A percentile compares a stretch with the other conserved stretches of the same genome.
These are phyloP conservation scores for Apiospora kogelbergensis DNA, from an alignment of 2,329 filamentous ascomycete genomes.

Conservation along the genomic window DNA sequence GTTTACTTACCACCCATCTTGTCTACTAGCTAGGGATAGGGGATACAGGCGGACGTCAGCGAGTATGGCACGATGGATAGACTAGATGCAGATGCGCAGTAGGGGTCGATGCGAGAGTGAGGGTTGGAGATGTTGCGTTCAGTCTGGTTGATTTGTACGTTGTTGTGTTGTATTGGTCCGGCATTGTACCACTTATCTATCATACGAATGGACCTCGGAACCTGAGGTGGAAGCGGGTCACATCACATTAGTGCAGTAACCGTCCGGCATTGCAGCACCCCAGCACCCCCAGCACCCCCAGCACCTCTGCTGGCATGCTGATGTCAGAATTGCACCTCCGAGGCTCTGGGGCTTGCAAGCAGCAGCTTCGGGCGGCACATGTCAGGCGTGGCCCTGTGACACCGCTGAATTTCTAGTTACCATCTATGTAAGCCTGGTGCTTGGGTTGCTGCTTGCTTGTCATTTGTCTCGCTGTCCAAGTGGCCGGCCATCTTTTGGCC, in stretches of 20 bases:
- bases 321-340: background rate
- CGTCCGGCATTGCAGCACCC: background rate
- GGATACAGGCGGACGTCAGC: background rate
- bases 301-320: background rate
- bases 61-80: background rate
- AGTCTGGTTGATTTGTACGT: background rate
- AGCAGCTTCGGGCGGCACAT: background rate
- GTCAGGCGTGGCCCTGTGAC: background rate
- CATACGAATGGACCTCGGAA: conserved; percentile 5
- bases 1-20: conserved; percentile 23
- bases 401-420: background rate
- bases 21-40: background rate
- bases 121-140: background rate
- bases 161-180: conserved; percentile 1
- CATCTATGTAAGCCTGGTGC: too few relatives aligned
- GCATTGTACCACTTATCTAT: background rate
- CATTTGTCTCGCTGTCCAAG: background rate
- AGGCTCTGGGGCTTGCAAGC: background rate
- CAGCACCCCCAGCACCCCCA: background rate
- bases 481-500: background rate
- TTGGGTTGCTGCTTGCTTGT: too few relatives aligned
- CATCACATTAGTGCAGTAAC: background rate
- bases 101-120: background rate
- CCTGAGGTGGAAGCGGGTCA: background rate
- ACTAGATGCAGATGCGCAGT: background rate